Conservation (phyloP, 192 early-diverging fungal species). For the Podila verticillata region DNA sequence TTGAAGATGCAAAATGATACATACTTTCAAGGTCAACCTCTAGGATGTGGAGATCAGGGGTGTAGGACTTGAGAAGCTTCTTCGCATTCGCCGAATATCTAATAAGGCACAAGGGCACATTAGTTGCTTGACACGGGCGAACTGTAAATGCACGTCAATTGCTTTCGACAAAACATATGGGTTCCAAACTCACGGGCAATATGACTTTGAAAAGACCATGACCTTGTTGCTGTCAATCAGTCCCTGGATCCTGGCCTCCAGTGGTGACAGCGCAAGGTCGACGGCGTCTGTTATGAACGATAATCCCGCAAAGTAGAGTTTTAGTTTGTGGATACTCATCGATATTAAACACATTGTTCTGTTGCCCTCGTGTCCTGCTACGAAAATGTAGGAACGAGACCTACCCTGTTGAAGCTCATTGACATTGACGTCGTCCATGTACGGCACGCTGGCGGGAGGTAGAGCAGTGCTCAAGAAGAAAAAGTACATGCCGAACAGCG, state of each 20-base stretch:
- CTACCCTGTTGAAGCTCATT: background rate
- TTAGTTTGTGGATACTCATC: no score
- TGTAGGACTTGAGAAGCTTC: slow-evolving; percentile 29
- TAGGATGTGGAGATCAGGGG: slow-evolving; percentile 23
- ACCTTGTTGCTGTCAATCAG: slow-evolving; percentile 34
- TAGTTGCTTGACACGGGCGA: background rate
- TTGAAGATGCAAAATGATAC: background rate
- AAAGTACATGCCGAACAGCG: slow-evolving; percentile 18
- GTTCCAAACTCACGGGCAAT: slow-evolving; percentile 27
- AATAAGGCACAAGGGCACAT: background rate
- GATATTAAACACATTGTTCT: no score
- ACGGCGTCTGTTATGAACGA: background rate
- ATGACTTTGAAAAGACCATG: slow-evolving; percentile 51
- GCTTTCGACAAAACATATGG: no score
- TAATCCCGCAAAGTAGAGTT: background rate
- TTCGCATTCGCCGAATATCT: slow-evolving; percentile 39
- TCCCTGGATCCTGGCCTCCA: slow-evolving; percentile 26
- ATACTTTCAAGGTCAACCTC: slow-evolving; percentile 41
- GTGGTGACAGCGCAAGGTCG: background rate
- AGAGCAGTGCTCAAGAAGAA: slow-evolving; percentile 19
- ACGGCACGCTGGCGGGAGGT: background rate
- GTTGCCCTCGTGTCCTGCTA: background rate
- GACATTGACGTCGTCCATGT: background rate
- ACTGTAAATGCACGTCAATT: no score
- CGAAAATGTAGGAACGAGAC: background rate